Evolutionary conservation across 495 filamentous ascomycete genomes (phyloP), one percentile per base, ranked within the genome.

Genomic region (Hypoxylon intermedium): DNA sequence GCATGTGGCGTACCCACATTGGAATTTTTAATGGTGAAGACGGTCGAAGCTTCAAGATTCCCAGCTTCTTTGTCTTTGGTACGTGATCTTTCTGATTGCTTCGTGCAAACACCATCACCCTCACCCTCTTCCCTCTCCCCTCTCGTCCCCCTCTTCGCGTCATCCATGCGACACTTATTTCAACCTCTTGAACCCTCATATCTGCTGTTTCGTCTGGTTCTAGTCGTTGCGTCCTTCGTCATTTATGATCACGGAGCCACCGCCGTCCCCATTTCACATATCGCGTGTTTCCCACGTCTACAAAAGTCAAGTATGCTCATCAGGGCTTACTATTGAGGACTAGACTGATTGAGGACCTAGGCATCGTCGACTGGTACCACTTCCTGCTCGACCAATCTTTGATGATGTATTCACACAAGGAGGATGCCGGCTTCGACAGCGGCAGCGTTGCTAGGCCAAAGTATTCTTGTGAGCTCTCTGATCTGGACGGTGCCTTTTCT

Each of bases 21-120:
- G n/a, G n/a, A n/a, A 26, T 7, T 26, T 38, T 38, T 6, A 9
- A 38, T n/a, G n/a, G n/a, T n/a, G 11, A 57, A 31, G 12, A 23
- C 9, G 16, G 9, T 20, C 11, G 30, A 58, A 36, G 9, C 13
- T 30, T 24, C 40, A 23, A 37, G 11, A 13, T 1, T n/a, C 18
- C 15, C 6, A 15, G 3, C 12, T 36, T 46, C 33, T 59, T 59
- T 59, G 40, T 59, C 31, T 9, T 24, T 28, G n/a, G 48, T 18
- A 23, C 2, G 40, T 41, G 2, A 26, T 24, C 6, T 24, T 59
- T 59, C 34, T 53, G 47, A 38, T 59, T 59, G 56, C 56, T 59
- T 59, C 47, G 13, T 46, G 40, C 56, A 59, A 59, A 59, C 56
- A 51, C 46, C 37, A 7, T 31, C 12, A 26, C n/a, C 16, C 31